These are phyloP conservation scores for Phytophthora sp. DNA, from an alignment of 352 stramenopile species.

Conservation along the genomic window DNA sequence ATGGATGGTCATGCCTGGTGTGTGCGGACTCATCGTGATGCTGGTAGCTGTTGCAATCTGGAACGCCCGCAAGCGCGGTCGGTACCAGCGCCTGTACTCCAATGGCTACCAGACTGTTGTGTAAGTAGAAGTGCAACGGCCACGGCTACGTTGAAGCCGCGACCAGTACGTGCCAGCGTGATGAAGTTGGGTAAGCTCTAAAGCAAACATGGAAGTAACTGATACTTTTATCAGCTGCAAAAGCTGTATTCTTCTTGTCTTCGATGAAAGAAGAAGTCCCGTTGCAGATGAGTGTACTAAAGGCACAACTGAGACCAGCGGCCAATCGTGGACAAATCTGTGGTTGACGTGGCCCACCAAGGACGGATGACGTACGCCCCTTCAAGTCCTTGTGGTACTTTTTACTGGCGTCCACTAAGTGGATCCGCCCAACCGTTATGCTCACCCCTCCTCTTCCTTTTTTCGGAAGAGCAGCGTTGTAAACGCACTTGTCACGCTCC, in stretches of 20 bases:
- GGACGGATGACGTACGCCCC: constrained; percentile 11
- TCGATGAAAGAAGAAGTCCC: too few species aligned
- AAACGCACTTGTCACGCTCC: constrained; percentile 1
- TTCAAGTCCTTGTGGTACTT: constrained; percentile 1
- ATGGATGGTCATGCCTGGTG: constrained; percentile 30
- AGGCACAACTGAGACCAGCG: neutral
- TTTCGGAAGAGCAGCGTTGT: constrained; percentile 10
- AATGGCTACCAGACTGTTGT: constrained; percentile 31
- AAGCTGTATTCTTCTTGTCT: too few species aligned
- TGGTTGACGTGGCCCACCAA: constrained; percentile 13
- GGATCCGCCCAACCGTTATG: constrained; percentile 14
- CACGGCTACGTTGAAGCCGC: neutral
- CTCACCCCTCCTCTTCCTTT: constrained; percentile 6
- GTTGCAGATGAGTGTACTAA: constrained; percentile 26
- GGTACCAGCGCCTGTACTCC: constrained; percentile 55
- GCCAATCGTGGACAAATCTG: constrained; percentile 13
- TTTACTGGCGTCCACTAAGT: constrained; percentile 13
- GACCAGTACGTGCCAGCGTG: constrained; percentile 1
- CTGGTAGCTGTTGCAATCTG: constrained; percentile 46
- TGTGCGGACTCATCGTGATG: constrained; percentile 32
- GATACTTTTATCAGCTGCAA: constrained; percentile 3
- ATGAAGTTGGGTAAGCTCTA: constrained; percentile 1
- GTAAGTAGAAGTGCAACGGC: constrained; percentile 7
- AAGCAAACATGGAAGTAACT: constrained; percentile 5
- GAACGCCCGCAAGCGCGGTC: constrained; percentile 48